Evolutionary conservation across 305 asterid species (phyloP).

Genomic region (Fraxinus paxiana): DNA sequence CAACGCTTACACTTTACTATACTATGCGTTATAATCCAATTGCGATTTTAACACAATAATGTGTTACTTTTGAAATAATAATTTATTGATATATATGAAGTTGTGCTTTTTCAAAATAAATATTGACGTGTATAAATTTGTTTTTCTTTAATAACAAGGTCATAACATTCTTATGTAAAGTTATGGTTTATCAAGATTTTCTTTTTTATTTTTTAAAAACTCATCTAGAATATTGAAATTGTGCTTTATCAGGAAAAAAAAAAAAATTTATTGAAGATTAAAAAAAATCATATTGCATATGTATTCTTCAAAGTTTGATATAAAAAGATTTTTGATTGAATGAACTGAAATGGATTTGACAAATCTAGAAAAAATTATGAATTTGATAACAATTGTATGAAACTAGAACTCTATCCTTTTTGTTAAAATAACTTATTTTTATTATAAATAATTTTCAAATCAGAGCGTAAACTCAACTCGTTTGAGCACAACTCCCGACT

Average conservation of each 20-base stretch:
- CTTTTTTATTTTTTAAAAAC: neutral
- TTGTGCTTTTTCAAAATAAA: neutral
- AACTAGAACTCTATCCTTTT: neutral
- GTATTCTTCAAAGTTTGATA: neutral
- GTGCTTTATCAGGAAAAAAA: neutral
- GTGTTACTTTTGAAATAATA: neutral
- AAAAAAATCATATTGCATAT: neutral
- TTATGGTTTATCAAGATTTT: neutral
- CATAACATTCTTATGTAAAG: neutral
- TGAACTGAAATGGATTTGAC: neutral
- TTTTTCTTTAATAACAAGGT: neutral
- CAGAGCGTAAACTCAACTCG: neutral
- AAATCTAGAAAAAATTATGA: neutral
- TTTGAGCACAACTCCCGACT: neutral
- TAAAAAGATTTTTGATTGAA: neutral
- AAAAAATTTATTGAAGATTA: too few species aligned
- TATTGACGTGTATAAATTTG: neutral
- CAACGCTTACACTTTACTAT: neutral
- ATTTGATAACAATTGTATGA: neutral
- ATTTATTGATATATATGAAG: neutral
- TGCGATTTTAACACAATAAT: neutral
- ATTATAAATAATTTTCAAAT: neutral
- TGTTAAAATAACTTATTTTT: neutral
- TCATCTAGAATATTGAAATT: neutral
- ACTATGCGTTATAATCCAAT: neutral